phyloP scores from a whole-genome alignment of 169 alveolate species.

The Ichthyophthirius multifiliis region DNA sequence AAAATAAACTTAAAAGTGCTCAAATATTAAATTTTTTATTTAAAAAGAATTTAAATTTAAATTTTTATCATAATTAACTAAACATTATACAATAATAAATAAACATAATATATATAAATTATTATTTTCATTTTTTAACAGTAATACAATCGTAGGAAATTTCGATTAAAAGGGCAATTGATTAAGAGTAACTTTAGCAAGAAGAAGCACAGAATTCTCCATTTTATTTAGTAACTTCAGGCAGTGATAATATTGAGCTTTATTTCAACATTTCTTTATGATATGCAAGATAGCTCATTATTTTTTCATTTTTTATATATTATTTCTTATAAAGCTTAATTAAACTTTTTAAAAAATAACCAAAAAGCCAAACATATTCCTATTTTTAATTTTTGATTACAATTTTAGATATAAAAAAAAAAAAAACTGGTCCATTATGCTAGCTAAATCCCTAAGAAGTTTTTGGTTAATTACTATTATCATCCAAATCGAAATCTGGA shows the following conservation, averaged over 20 bases:
- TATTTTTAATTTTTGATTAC: no score
- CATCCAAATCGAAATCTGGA: constrained; percentile 82
- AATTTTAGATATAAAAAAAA: no score
- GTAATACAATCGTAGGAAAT: background rate
- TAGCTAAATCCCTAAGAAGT: constrained; percentile 89
- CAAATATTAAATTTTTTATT: no score
- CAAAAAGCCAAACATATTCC: constrained; percentile 94
- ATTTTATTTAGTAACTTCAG: constrained; percentile 90
- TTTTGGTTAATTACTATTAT: constrained; percentile 70
- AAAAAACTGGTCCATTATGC: constrained; percentile 91
- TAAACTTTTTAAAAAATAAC: constrained; percentile 83
- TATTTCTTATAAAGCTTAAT: constrained; percentile 33
- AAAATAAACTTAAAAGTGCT: no score
- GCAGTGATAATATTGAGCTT: constrained; percentile 86
- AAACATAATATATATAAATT: no score
- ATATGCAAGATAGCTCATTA: constrained; percentile 59
- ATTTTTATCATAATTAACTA: no score
- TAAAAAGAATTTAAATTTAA: no score
- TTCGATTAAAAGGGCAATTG: background rate
- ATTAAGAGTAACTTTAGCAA: constrained; percentile 90
- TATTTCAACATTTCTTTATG: constrained; percentile 63
- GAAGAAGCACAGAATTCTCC: constrained; percentile 84
- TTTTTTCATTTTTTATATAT: constrained; percentile 31
- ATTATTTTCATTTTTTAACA: no score
- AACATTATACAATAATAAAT: no score